phyloP scores from a whole-genome alignment of 768 basidiomycete genomes.

The Pisolithus albus region DNA sequence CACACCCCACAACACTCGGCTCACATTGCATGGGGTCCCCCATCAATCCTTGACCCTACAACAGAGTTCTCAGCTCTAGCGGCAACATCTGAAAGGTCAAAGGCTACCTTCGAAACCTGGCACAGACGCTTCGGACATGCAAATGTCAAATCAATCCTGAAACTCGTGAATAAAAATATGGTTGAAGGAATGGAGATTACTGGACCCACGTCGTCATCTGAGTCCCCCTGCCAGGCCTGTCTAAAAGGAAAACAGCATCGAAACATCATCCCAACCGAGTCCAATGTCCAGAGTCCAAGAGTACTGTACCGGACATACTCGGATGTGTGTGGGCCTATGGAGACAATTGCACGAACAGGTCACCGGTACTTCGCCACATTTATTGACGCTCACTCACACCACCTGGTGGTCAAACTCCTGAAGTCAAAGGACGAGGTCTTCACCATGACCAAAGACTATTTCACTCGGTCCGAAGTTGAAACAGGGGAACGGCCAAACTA shows the following conservation, averaged over 20 bases:
- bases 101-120: slow-evolving; percentile 1
- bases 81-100: not conserved
- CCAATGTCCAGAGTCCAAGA: not conserved
- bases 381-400: slow-evolving; percentile 15
- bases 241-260: slow-evolving; percentile 19
- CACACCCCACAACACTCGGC: not conserved
- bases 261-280: slow-evolving; percentile 7
- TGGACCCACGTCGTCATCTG: not conserved
- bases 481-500: slow-evolving; percentile 12
- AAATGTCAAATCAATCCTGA: not conserved
- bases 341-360: slow-evolving; percentile 4
- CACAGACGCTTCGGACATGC: not conserved
- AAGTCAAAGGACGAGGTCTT: slow-evolving; percentile 10
- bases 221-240: slow-evolving; percentile 11
- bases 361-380: slow-evolving; percentile 15
- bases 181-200: slow-evolving; percentile 1
- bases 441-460: slow-evolving; percentile 4
- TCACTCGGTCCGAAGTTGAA: slow-evolving; percentile 6
- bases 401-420: slow-evolving; percentile 9
- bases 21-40: not conserved
- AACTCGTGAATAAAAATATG: slow-evolving; percentile 4
- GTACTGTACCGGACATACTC: slow-evolving; percentile 5
- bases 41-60: not conserved
- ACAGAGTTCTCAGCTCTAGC: not conserved
- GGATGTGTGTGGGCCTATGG: slow-evolving; percentile 17